These are phyloP conservation scores for Trichoderma orchidacearum DNA, from an alignment of 495 filamentous ascomycete species.

Conservation along the genomic window DNA sequence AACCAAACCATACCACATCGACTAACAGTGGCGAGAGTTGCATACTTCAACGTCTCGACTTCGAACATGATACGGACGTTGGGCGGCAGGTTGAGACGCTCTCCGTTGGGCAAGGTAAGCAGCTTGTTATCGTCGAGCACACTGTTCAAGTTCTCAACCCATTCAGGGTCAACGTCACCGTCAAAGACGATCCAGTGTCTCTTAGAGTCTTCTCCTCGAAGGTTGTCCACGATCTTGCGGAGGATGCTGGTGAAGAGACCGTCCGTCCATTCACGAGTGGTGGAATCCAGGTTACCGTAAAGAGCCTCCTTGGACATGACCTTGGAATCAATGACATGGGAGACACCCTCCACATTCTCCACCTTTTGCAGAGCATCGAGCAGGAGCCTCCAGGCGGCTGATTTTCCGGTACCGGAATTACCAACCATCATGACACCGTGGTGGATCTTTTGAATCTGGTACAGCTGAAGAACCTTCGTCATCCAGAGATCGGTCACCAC, in stretches of 20 bases:
- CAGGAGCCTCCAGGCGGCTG: constrained; percentile 86
- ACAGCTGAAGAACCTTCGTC: constrained; percentile 88
- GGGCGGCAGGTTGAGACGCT: constrained; percentile 81
- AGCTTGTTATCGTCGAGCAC: constrained; percentile 98
- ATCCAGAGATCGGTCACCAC: constrained; percentile 92
- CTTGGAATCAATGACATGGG: constrained; percentile 96
- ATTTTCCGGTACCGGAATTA: constrained; percentile 89
- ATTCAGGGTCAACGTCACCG: constrained; percentile 96
- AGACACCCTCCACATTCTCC: constrained; percentile 85
- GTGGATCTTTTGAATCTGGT: constrained; percentile 94
- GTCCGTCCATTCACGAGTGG: constrained; percentile 96
- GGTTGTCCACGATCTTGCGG: constrained; percentile 95
- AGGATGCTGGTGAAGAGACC: constrained; percentile 96
- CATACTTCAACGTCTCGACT: constrained; percentile 96
- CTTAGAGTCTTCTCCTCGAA: constrained; percentile 91
- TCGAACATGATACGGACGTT: constrained; percentile 99
- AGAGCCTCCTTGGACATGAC: constrained; percentile 98
- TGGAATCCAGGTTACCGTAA: constrained; percentile 90
- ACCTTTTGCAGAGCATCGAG: constrained; percentile 82
- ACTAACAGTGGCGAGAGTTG: constrained; percentile 91
- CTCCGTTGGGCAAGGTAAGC: constrained; percentile 89
- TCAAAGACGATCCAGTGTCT: constrained; percentile 99
- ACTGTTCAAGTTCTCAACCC: constrained; percentile 99
- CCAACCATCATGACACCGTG: constrained; percentile 99
- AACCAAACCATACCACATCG: constrained; percentile 99